Evolutionary conservation across 108 stramenopile species (phyloP).

Genomic region (Fragilariopsis cylindrus): DNA sequence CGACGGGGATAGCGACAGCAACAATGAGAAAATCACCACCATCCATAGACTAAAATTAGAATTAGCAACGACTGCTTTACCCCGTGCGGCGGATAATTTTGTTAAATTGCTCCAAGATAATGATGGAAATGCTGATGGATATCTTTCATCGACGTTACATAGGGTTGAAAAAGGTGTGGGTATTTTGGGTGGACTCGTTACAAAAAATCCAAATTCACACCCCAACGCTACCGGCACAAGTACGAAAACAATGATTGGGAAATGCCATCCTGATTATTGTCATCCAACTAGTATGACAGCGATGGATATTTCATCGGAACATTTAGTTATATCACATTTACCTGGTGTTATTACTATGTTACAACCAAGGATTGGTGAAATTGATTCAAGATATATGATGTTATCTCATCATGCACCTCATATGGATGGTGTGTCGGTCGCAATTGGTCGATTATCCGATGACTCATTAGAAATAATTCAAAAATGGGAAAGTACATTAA

Average conservation of each 20-base stretch:
- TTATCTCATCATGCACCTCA: conserved; percentile 67
- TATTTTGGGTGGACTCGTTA: conserved; percentile 65
- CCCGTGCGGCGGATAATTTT: conserved; percentile 71
- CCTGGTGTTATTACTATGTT: conserved; percentile 78
- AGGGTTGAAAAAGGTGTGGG: conserved; percentile 79
- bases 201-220: conserved; percentile 27
- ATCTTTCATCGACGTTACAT: conserved; percentile 54
- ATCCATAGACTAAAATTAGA: conserved; percentile 57
- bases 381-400: conserved; percentile 80
- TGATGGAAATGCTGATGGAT: conserved; percentile 38
- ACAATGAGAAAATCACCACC: neutral
- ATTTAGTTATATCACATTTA: conserved; percentile 48
- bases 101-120: conserved; percentile 29
- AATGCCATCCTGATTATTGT: conserved; percentile 24
- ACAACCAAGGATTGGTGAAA: conserved; percentile 66
- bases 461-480: conserved; percentile 64
- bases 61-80: conserved; percentile 67
- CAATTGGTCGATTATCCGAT: conserved; percentile 75
- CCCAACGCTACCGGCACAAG: neutral
- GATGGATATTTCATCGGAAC: conserved; percentile 34
- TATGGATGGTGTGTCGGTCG: conserved; percentile 82
- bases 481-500: conserved; percentile 56
- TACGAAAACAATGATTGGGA: conserved; percentile 31
- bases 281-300: conserved; percentile 24
- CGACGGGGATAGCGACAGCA: neutral